Evolutionary conservation across 495 filamentous ascomycete genomes (phyloP), one percentile per base, ranked within the genome.

Genomic region (Annulohypoxylon nitens): DNA sequence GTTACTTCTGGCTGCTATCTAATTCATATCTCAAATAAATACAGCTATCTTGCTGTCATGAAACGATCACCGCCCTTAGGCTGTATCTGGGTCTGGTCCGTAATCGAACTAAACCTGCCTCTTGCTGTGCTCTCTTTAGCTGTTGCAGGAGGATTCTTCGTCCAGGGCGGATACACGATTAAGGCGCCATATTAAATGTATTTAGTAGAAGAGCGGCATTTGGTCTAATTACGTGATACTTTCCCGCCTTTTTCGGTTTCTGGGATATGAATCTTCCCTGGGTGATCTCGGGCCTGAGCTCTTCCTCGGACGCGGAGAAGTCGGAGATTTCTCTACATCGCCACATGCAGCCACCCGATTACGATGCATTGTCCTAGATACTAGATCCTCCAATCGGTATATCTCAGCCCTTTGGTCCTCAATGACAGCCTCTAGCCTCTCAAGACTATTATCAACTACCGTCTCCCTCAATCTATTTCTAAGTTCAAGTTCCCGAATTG

Each of bases 61-160:
- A 97, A 97, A 83, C 90, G 88, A 63, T 93, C 94, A 0, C 96
- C 96, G 20, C 89, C 93, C 20, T 78, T 97, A n/a, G 97, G 94
- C 1, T 94, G 92, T 14, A 78, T 98, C 18, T 97, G 95, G 95
- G 88, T 99, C 12, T 99, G 95, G 96, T 90, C 91, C 16, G 90
- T 97, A 37, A 83, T 97, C 54, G 96, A 99, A 81, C 88, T 98
- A 82, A 82, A 91, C n/a, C 83, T 97, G 61, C 79, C 85, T 2
- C 89, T 86, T 58, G 92, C 93, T 1, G 77, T 90, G 7, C 78
- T 86, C 34, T 93, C 89, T 74, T 78, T 92, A 48, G 80, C 87
- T 8, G 81, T 85, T 9, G 83, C 93, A 45, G 87, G 84, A 2
- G 81, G 79, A 1, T 98, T 91, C 84, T 85, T 92, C 3, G 92